Evolutionary conservation across 352 stramenopile species (phyloP).

Genomic region (Bremia lactucae): DNA sequence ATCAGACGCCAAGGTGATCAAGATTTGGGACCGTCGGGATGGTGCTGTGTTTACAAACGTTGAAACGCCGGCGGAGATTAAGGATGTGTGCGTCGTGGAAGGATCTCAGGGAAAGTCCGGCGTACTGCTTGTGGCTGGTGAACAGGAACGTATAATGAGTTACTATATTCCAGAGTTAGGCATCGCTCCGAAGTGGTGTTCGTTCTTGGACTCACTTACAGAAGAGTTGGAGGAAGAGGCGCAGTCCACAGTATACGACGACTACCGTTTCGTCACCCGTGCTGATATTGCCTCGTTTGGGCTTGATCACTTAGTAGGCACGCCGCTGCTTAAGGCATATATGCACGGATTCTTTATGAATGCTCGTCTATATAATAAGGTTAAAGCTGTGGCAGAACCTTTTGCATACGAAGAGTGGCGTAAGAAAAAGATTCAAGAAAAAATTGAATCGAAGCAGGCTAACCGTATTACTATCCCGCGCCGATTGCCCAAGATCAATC

Average conservation of each 20-base stretch:
- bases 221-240: conserved; percentile 97
- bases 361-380: conserved; percentile 93
- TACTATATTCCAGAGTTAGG: conserved; percentile 98
- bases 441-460: conserved; percentile 80
- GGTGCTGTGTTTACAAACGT: conserved; percentile 94
- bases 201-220: conserved; percentile 98
- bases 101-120: conserved; percentile 88
- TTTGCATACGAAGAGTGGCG: conserved; percentile 97
- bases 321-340: conserved; percentile 94
- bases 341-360: conserved; percentile 99
- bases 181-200: conserved; percentile 96
- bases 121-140: conserved; percentile 92
- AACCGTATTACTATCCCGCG: conserved; percentile 87
- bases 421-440: conserved; percentile 94
- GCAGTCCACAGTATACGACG: conserved; percentile 92
- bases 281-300: conserved; percentile 93
- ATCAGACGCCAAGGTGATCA: conserved; percentile 95
- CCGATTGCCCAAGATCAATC: conserved; percentile 86
- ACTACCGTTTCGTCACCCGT: conserved; percentile 98
- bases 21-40: conserved; percentile 92
- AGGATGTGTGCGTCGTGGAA: conserved; percentile 91
- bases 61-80: conserved; percentile 93
- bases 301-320: conserved; percentile 96
- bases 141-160: conserved; percentile 95
- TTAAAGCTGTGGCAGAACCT: conserved; percentile 93